phyloP scores from a whole-genome alignment of 2,329 filamentous ascomycete genomes.

The Cryphonectria radicalis region DNA sequence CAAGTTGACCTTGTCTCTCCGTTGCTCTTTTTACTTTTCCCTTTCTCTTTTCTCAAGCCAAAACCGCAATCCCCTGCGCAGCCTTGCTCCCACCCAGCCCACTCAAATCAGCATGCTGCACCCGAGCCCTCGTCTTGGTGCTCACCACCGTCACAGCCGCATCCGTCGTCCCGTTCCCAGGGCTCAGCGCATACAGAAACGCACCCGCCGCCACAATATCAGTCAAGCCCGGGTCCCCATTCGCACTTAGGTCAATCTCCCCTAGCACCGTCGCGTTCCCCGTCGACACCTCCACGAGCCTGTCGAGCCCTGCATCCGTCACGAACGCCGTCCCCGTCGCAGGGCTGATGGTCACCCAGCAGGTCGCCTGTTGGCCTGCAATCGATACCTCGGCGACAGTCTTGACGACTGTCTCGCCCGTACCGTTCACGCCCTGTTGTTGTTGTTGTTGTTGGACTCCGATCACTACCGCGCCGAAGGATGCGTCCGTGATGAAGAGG shows the following conservation, averaged over 20 bases:
- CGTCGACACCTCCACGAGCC: constrained; percentile 60
- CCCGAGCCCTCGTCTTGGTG: constrained; percentile 35
- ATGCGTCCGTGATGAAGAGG: constrained; percentile 61
- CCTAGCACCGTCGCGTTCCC: constrained; percentile 51
- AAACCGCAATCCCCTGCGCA: constrained; percentile 40
- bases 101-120: constrained; percentile 41
- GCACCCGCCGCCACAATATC: constrained; percentile 57
- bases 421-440: neutral
- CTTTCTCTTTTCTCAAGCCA: neutral
- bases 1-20: neutral
- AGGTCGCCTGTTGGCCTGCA: constrained; percentile 57
- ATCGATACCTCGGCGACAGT: constrained; percentile 44
- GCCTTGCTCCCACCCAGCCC: constrained; percentile 34
- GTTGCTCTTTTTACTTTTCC: neutral
- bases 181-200: constrained; percentile 62
- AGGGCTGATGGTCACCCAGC: constrained; percentile 58
- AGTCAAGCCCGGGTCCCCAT: constrained; percentile 57
- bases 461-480: constrained; percentile 59
- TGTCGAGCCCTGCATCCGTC: constrained; percentile 56
- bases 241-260: constrained; percentile 47
- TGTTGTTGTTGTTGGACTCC: constrained; percentile 35
- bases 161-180: constrained; percentile 51
- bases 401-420: constrained; percentile 49
- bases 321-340: constrained; percentile 59
- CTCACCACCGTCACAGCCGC: constrained; percentile 46